Base-by-base conservation (phyloP, 2,329 filamentous ascomycete species). In the Claviceps sp. region DNA sequence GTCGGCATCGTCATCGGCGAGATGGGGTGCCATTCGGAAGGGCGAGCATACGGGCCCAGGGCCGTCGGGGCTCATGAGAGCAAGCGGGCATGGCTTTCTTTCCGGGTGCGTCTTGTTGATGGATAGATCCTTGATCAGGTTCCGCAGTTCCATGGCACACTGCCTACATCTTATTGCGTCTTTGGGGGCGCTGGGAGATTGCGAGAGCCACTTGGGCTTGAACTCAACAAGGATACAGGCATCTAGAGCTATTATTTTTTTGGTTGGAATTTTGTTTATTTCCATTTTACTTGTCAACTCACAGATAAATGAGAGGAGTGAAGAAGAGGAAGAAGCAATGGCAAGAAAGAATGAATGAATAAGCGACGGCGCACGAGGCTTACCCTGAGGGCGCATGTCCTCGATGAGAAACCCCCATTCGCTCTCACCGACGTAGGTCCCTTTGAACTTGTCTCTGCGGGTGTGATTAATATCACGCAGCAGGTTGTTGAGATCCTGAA, bases 151-250 rank as follows among this genome's bases (percentile, higher is more conserved):
- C 45, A 69, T 70, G 39, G 87, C 87, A 63, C 87, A 93, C 40
- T 84, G 88, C 36, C 87, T 80, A 67, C 87, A 93, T 49, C 85
- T 74, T 49, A 71, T 76, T 42, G 85, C 78, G 29, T 69, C 66
- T 0, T 62, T 26, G 1, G 86, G 87, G 0, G 86, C 86, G 39
- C 79, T 81, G 4, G 83, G 85, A 2, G 86, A 90, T 63, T 89
- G 86, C 8, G 75, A 69, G 26, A 93, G 76, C 87, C 87, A 93
- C 67, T 93, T 93, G 14, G 87, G 86, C 64, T 93, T 93, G 68
- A 91, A 85, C 63, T 91, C 85, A 52, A 86, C 69, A 36, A 85
- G 63, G 29, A 64, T 52, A 52, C 58, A 62, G n/a, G 60, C 58
- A 22, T 62, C 58, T 14, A 60, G 53, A 52, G 65, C 64, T 64